Evolutionary conservation across 2,329 filamentous ascomycete species (phyloP).

Genomic region (Aspergillus bombycis): DNA sequence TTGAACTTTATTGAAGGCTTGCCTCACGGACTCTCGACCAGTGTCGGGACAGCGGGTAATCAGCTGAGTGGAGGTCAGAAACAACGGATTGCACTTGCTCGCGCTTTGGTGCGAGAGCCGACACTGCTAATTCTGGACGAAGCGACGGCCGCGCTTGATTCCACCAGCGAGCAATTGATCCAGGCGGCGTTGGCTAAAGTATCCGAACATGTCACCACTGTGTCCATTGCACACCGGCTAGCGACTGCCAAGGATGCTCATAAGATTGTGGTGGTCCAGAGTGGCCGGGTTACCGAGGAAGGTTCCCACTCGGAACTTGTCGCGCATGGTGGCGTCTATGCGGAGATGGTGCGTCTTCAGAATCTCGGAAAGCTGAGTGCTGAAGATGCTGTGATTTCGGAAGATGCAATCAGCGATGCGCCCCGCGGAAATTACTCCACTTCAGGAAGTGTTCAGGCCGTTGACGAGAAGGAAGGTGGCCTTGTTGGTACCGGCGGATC

Average conservation of each 20-base stretch:
- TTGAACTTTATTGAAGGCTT: slow-evolving; percentile 31
- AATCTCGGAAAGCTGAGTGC: slow-evolving; percentile 33
- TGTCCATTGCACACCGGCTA: slow-evolving; percentile 43
- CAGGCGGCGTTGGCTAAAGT: slow-evolving; percentile 36
- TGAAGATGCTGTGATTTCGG: slow-evolving; percentile 17
- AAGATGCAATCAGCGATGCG: slow-evolving; percentile 23
- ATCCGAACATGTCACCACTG: slow-evolving; percentile 33
- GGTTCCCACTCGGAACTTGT: slow-evolving; percentile 38
- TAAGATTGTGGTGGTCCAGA: slow-evolving; percentile 42
- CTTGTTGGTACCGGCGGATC: slow-evolving; percentile 19
- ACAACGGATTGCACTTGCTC: slow-evolving; percentile 86
- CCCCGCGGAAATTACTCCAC: slow-evolving; percentile 18
- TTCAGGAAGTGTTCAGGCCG: slow-evolving; percentile 12
- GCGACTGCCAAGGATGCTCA: slow-evolving; percentile 41
- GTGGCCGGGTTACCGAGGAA: slow-evolving; percentile 37
- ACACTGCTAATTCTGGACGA: slow-evolving; percentile 64
- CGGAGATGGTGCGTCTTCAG: slow-evolving; percentile 54
- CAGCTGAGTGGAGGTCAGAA: slow-evolving; percentile 70
- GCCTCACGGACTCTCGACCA: slow-evolving; percentile 29
- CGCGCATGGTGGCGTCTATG: slow-evolving; percentile 46
- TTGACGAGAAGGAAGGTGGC: slow-evolving; percentile 22
- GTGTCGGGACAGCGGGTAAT: slow-evolving; percentile 40
- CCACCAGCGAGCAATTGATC: slow-evolving; percentile 39
- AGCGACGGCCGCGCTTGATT: slow-evolving; percentile 42
- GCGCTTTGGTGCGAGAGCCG: slow-evolving; percentile 81